Base-by-base conservation (phyloP, 2,329 filamentous ascomycete species). In the Furcasterigmium sp. region DNA sequence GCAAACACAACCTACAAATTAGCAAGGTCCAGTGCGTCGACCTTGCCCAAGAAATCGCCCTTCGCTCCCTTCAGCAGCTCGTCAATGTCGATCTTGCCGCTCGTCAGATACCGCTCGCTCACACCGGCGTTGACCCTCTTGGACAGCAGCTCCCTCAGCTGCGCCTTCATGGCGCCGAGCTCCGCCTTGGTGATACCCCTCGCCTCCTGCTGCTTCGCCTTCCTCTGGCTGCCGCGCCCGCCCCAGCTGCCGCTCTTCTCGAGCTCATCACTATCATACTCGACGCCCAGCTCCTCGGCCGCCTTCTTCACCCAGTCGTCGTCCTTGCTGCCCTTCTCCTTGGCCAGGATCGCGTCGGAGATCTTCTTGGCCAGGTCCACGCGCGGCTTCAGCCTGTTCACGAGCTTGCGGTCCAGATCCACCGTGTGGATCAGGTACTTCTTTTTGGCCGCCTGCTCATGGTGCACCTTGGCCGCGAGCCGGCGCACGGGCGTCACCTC, bases 271-370 rank as follows among this genome's bases (percentile, higher is more conserved):
- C 82, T 86, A 58, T 97, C 90, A 59, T 95, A 95, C 41, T 96
- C 91, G 0, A 97, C 87, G 1, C 93, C 93, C 0, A 98, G 73
- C 51, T 97, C 91, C 45, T 96, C 90, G 0, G 93, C 93, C 0
- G 90, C 91, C 38, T 79, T 80, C 35, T 81, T 80, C 54, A 97
- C 71, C 82, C 91, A 93, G 44, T 88, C 81, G 52, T 95, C 87
- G 53, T 95, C 87, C 55, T 85, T 85, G 43, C 80, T 80, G 9
- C 84, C 81, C 65, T 91, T 95, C 59, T 94, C 88, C 66, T 95
- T 95, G 8, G 91, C 91, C 8, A 93, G 77, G 1, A 74, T 73
- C 2, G 86, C 78, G 56, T 97, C 91, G 1, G 90, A 85, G 13
- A 98, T 83, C 57, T 83, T 82, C 66, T 96, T 95, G n/a, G 91